phyloP scores from a whole-genome alignment of 169 alveolate genomes.

The Plasmodium vinckei region DNA sequence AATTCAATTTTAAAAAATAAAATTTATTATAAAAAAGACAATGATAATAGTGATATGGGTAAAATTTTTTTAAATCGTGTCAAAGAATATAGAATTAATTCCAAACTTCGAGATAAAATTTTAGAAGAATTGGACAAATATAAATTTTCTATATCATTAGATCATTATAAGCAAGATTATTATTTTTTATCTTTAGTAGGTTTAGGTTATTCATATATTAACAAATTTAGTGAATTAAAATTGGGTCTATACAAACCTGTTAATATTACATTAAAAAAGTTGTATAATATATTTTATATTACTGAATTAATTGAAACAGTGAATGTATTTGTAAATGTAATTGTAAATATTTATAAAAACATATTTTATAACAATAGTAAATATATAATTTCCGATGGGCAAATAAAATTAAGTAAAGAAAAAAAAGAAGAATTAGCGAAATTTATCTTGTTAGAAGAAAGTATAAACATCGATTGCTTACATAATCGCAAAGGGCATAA shows the following conservation, averaged over 20 bases:
- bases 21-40: constrained; percentile 1
- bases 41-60: not conserved
- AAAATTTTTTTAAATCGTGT: constrained; percentile 1
- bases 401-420: constrained; percentile 21
- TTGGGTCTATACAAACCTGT: constrained; percentile 51
- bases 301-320: constrained; percentile 34
- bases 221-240: constrained; percentile 22
- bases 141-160: constrained; percentile 52
- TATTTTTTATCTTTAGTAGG: constrained; percentile 59
- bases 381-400: not conserved
- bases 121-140: constrained; percentile 39
- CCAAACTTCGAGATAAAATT: constrained; percentile 23
- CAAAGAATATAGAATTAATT: constrained; percentile 52
- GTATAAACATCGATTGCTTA: constrained; percentile 5
- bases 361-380: constrained; percentile 24
- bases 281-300: constrained; percentile 43
- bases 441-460: constrained; percentile 12
- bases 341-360: constrained; percentile 29
- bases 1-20: constrained; percentile 24
- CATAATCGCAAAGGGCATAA: not conserved
- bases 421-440: constrained; percentile 21
- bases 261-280: constrained; percentile 11
- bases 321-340: not conserved
- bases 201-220: constrained; percentile 52
- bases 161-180: constrained; percentile 12